Percentiles rank a stretch among this genome's conserved stretches.
Evolutionary conservation across 1,284 basidiomycete genomes (phyloP).

Genomic region (Waitea zeae): DNA sequence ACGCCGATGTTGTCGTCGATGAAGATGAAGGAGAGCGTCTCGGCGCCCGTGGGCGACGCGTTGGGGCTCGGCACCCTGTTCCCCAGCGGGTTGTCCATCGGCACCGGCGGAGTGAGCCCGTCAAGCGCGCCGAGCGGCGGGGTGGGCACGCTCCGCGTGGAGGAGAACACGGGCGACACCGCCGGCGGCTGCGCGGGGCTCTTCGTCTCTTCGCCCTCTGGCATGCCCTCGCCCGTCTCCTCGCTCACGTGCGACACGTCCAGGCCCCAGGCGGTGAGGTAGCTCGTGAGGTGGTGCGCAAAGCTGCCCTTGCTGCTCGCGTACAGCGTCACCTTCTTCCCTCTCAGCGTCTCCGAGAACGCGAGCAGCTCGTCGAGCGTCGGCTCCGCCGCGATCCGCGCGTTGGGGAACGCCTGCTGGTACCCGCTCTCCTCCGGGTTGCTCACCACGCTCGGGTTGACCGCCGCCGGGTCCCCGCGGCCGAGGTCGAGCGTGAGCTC

Average conservation of each 20-base stretch:
- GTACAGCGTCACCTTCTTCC: slow-evolving; percentile 68
- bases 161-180: slow-evolving; percentile 1
- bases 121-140: neutral
- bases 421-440: slow-evolving; percentile 26
- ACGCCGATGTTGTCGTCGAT: slow-evolving; percentile 80
- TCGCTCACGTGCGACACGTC: slow-evolving; percentile 73
- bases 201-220: slow-evolving; percentile 6
- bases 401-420: no score
- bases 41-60: slow-evolving; percentile 7
- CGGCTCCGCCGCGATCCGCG: slow-evolving; percentile 47
- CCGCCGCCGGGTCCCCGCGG: slow-evolving; percentile 25
- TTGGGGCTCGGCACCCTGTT: slow-evolving; percentile 5
- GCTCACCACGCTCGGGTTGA: slow-evolving; percentile 15
- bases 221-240: slow-evolving; percentile 29
- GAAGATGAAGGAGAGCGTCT: slow-evolving; percentile 47
- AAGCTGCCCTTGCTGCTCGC: slow-evolving; percentile 73
- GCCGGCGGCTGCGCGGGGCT: slow-evolving; percentile 4
- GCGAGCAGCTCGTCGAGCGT: slow-evolving; percentile 56
- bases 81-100: slow-evolving; percentile 3
- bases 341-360: slow-evolving; percentile 70
- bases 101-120: neutral
- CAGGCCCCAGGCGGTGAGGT: slow-evolving; percentile 88
- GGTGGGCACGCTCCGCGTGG: slow-evolving; percentile 4
- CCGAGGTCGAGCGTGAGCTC: slow-evolving; percentile 37
- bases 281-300: slow-evolving; percentile 79